These are phyloP conservation scores for Nakazawaea pomicola DNA, from an alignment of 805 yeast species.

Conservation along the genomic window DNA sequence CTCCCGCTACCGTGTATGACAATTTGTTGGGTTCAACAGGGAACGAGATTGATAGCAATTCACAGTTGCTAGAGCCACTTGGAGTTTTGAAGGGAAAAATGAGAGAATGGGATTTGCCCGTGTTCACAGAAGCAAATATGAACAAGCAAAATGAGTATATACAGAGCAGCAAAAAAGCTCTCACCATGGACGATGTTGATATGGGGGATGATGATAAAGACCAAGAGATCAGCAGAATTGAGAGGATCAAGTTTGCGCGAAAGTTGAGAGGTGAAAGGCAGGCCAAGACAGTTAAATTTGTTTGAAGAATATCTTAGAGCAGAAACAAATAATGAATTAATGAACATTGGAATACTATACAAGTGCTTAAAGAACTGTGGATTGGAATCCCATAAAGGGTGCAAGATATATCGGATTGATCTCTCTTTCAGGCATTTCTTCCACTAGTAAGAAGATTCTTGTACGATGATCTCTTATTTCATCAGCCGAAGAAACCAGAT, in stretches of 20 bases:
- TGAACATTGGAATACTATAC: too few relatives aligned
- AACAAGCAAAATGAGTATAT: slow-evolving; percentile 20
- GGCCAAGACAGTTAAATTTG: slow-evolving; percentile 13
- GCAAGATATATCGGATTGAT: too few relatives aligned
- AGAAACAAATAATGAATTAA: not conserved
- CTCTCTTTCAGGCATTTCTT: too few relatives aligned
- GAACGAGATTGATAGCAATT: slow-evolving; percentile 4
- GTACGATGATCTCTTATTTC: too few relatives aligned
- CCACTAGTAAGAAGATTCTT: too few relatives aligned
- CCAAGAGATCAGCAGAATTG: slow-evolving; percentile 6
- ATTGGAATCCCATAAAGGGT: too few relatives aligned
- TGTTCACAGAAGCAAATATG: slow-evolving; percentile 28
- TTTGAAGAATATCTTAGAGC: too few relatives aligned
- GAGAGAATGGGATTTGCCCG: slow-evolving; percentile 31
- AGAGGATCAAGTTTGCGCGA: slow-evolving; percentile 8
- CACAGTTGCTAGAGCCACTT: slow-evolving; percentile 21
- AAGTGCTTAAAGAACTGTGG: too few relatives aligned
- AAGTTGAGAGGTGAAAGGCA: slow-evolving; percentile 10
- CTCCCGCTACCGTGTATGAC: slow-evolving; percentile 18
- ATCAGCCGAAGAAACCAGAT: too few relatives aligned
- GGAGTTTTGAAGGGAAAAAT: slow-evolving; percentile 12
- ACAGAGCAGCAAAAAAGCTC: slow-evolving; percentile 7
- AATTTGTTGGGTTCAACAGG: slow-evolving; percentile 14
- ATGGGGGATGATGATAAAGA: slow-evolving; percentile 9
- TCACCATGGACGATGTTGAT: slow-evolving; percentile 5